phyloP scores from a whole-genome alignment of 1,284 basidiomycete species.

The Peniophora sp. region DNA sequence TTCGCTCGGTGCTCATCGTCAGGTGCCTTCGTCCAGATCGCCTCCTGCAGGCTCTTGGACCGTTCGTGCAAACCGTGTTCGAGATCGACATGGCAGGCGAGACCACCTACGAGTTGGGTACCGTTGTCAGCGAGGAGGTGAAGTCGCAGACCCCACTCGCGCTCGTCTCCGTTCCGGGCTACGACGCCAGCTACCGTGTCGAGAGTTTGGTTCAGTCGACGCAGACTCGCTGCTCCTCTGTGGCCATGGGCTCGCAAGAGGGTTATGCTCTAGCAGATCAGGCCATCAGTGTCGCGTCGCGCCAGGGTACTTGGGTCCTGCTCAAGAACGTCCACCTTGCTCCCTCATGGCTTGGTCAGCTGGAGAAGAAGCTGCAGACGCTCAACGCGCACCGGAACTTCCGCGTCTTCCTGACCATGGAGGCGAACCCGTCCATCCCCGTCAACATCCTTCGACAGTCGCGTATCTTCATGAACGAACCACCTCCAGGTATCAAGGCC shows the following conservation, averaged over 20 bases:
- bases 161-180: conserved; percentile 89
- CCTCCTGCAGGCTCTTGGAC: conserved; percentile 70
- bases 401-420: conserved; percentile 96
- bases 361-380: conserved; percentile 95
- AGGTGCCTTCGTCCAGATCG: conserved; percentile 91
- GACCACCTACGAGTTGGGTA: conserved; percentile 66
- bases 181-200: conserved; percentile 93
- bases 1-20: conserved; percentile 73
- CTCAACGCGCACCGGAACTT: conserved; percentile 84
- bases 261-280: conserved; percentile 93
- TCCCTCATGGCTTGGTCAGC: conserved; percentile 86
- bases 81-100: conserved; percentile 69
- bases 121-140: conserved; percentile 76
- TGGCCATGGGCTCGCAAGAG: conserved; percentile 98
- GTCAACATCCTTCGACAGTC: conserved; percentile 95
- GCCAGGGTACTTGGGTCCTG: conserved; percentile 90
- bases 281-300: conserved; percentile 83
- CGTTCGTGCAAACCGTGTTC: conserved; percentile 74
- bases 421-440: conserved; percentile 86
- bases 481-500: conserved; percentile 91
- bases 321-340: conserved; percentile 96
- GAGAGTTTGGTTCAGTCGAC: conserved; percentile 81
- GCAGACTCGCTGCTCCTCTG: conserved; percentile 70
- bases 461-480: conserved; percentile 95
- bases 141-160: conserved; percentile 80